These are phyloP conservation scores for Funneliformis caledonium DNA, from an alignment of 371 early-diverging fungal genomes.

Conservation along the genomic window DNA sequence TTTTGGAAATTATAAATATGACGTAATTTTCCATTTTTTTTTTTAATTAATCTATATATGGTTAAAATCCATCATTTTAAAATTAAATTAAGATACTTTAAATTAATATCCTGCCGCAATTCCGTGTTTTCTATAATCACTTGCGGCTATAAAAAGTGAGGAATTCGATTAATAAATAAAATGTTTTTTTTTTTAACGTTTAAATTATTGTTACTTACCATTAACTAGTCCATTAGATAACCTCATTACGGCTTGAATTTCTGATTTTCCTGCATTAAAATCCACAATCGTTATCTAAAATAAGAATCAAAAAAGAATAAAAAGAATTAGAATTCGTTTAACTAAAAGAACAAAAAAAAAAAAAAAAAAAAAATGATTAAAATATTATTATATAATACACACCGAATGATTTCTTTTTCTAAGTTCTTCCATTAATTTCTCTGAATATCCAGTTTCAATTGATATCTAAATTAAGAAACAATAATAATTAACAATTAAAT, in stretches of 20 bases:
- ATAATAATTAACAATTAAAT: constrained; percentile 2
- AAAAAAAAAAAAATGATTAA: too few relatives aligned
- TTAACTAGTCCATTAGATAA: constrained; percentile 25
- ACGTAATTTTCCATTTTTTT: too few relatives aligned
- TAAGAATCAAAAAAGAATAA: background rate
- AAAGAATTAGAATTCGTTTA: background rate
- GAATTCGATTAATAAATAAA: background rate
- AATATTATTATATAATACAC: background rate
- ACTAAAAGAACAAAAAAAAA: too few relatives aligned
- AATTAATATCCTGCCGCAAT: constrained; percentile 34
- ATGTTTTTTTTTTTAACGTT: background rate
- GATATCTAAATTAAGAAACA: constrained; percentile 8
- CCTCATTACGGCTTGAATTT: constrained; percentile 39
- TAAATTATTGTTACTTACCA: background rate
- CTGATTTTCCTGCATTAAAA: constrained; percentile 35
- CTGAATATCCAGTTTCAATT: constrained; percentile 45
- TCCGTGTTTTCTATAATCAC: constrained; percentile 34
- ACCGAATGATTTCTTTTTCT: constrained; percentile 44
- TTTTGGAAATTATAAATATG: too few relatives aligned
- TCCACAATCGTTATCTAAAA: constrained; percentile 40
- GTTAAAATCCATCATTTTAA: too few relatives aligned
- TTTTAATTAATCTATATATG: too few relatives aligned
- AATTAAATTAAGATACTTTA: too few relatives aligned
- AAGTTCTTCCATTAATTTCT: constrained; percentile 37
- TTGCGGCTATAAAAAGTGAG: constrained; percentile 13